phyloP scores from a whole-genome alignment of 1,284 basidiomycete genomes.

The Tetrapyrgos nigripes region DNA sequence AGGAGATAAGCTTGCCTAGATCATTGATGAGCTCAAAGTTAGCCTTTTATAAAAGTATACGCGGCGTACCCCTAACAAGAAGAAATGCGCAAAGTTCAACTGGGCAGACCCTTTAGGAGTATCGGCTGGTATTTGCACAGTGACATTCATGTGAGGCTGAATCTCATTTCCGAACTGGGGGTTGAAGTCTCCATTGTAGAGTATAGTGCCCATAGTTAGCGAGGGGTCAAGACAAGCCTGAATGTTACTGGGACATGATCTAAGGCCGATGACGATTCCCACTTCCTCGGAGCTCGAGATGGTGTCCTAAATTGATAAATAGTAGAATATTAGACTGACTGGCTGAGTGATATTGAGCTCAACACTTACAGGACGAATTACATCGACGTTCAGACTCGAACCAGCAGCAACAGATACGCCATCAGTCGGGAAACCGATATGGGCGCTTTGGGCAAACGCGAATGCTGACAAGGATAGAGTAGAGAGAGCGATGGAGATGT shows the following conservation, averaged over 20 bases:
- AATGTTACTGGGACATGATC: not conserved
- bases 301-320: conserved; percentile 1
- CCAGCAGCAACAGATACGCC: conserved; percentile 5
- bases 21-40: not conserved
- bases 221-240: not conserved
- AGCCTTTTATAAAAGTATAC: not conserved
- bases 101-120: conserved; percentile 7
- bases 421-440: conserved; percentile 5
- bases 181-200: conserved; percentile 9
- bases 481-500: not conserved
- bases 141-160: conserved; percentile 9
- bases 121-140: conserved; percentile 1
- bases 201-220: conserved; percentile 1
- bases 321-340: not conserved
- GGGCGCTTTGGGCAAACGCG: conserved; percentile 8
- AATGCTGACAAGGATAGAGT: not conserved
- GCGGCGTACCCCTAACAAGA: conserved; percentile 8
- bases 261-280: conserved; percentile 6
- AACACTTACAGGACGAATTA: conserved; percentile 9
- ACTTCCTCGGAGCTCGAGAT: conserved; percentile 5
- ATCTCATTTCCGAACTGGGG: conserved; percentile 2
- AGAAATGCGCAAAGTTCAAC: conserved; percentile 7
- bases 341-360: not conserved
- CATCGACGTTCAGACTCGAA: not conserved
- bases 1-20: not conserved